These are phyloP conservation scores for Amanita inopinata DNA, from an alignment of 768 basidiomycete species.

Conservation along the genomic window DNA sequence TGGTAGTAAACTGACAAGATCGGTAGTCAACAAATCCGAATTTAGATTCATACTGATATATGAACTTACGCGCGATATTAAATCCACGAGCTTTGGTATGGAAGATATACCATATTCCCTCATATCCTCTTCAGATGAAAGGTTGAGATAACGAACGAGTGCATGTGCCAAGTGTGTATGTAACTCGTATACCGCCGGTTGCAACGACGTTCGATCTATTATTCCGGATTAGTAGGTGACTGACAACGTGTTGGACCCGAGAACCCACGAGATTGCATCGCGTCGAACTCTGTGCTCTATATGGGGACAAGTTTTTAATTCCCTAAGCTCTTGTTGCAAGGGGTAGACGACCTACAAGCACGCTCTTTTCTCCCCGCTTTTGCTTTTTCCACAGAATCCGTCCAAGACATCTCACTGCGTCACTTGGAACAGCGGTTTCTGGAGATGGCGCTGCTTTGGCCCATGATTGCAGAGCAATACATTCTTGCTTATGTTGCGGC, in stretches of 20 bases:
- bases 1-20: constrained; percentile 68
- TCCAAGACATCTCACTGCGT: constrained; percentile 72
- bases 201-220: constrained; percentile 48
- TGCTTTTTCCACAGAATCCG: constrained; percentile 61
- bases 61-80: constrained; percentile 58
- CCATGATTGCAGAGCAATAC: constrained; percentile 56
- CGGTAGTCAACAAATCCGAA: background rate
- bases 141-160: constrained; percentile 59
- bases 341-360: constrained; percentile 39
- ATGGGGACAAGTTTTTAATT: background rate
- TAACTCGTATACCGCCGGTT: constrained; percentile 38
- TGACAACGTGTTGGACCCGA: background rate
- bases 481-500: constrained; percentile 71
- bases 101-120: constrained; percentile 45
- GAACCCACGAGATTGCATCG: constrained; percentile 68
- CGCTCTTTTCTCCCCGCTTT: constrained; percentile 40
- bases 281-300: constrained; percentile 54
- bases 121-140: constrained; percentile 50
- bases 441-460: constrained; percentile 36
- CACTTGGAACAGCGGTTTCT: constrained; percentile 49
- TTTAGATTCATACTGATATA: constrained; percentile 4
- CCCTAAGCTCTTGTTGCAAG: background rate
- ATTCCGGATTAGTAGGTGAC: background rate
- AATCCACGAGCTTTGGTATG: constrained; percentile 53
- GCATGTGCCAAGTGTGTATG: constrained; percentile 68